Conservation (phyloP, 768 basidiomycete species). For the Mycena epipterygia region DNA sequence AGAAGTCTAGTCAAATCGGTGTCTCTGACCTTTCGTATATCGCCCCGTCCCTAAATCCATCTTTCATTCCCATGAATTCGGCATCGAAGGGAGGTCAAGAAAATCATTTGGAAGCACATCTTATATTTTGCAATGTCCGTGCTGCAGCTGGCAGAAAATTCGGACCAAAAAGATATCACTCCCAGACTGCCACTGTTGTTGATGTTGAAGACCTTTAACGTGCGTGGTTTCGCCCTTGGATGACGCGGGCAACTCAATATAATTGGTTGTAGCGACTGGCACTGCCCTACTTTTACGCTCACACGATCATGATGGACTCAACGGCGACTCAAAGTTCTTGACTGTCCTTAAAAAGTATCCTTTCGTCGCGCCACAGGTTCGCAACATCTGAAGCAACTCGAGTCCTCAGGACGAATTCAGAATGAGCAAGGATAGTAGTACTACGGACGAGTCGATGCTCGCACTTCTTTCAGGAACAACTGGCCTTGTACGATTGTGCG, state of each 20-base stretch:
- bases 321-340: background rate
- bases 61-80: conserved; percentile 8
- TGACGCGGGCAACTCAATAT: background rate
- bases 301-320: background rate
- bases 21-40: background rate
- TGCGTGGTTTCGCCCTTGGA: background rate
- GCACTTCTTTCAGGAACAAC: conserved; percentile 1
- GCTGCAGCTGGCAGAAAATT: background rate
- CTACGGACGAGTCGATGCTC: background rate
- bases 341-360: background rate
- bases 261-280: background rate
- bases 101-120: conserved; percentile 4
- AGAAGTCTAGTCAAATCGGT: background rate
- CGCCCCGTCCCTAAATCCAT: conserved; percentile 7
- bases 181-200: conserved; percentile 1
- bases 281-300: conserved; percentile 2
- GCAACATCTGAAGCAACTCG: background rate
- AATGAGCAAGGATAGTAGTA: too few relatives aligned
- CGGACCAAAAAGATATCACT: background rate
- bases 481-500: background rate
- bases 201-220: conserved; percentile 8
- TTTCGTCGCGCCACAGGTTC: conserved; percentile 1
- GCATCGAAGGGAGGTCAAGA: background rate
- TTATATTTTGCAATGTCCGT: conserved; percentile 26
- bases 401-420: background rate